These are phyloP conservation scores for Pontederia crassipes DNA, from an alignment of 176 grass and related monocot genomes.

Conservation along the genomic window DNA sequence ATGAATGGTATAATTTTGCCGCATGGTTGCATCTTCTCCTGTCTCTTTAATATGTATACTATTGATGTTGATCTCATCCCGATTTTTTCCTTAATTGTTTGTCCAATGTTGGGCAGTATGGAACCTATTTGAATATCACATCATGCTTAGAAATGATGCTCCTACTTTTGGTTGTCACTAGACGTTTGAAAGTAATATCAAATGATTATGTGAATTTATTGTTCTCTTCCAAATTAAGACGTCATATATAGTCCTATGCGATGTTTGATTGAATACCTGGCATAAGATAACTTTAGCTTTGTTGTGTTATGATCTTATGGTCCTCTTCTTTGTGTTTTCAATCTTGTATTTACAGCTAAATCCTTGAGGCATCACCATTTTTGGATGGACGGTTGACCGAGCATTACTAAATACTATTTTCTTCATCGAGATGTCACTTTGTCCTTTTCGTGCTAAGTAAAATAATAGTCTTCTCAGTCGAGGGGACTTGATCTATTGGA, in stretches of 20 bases:
- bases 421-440: slow-evolving; percentile 61
- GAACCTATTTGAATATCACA: too few relatives aligned
- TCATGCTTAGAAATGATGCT: too few relatives aligned
- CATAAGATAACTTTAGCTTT: not conserved
- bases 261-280: not conserved
- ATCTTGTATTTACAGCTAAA: slow-evolving; percentile 63
- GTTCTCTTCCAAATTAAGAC: not conserved
- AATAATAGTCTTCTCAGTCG: slow-evolving; percentile 44
- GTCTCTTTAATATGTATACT: too few relatives aligned
- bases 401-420: slow-evolving; percentile 65
- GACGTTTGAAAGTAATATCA: not conserved
- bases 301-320: not conserved
- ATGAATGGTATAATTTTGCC: not conserved
- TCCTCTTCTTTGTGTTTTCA: slow-evolving; percentile 10
- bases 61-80: too few relatives aligned
- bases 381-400: slow-evolving; percentile 64
- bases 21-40: not conserved
- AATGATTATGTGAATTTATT: not conserved
- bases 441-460: slow-evolving; percentile 74
- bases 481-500: too few relatives aligned
- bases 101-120: too few relatives aligned
- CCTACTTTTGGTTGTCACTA: not conserved
- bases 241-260: slow-evolving; percentile 1
- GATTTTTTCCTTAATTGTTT: too few relatives aligned
- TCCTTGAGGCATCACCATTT: slow-evolving; percentile 71